Evolutionary conservation across 768 basidiomycete genomes (phyloP).

Genomic region (Mycena galopus): DNA sequence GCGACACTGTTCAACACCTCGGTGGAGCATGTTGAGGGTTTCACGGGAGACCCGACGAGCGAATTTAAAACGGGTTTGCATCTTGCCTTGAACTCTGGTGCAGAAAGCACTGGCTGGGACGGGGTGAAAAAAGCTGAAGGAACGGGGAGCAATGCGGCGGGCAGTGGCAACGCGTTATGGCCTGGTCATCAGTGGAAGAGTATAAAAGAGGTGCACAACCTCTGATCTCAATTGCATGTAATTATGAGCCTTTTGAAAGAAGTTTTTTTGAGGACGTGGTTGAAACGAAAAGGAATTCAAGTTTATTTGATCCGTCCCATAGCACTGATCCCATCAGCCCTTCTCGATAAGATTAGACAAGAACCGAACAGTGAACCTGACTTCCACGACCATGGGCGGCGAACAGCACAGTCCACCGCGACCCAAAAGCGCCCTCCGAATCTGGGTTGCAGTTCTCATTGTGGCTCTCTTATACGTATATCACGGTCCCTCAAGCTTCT

Average conservation of each 20-base stretch:
- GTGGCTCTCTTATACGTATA: not conserved
- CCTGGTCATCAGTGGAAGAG: conserved; percentile 39
- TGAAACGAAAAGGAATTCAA: no score
- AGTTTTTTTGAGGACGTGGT: no score
- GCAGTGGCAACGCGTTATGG: conserved; percentile 38
- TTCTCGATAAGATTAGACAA: not conserved
- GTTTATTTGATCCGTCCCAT: no score
- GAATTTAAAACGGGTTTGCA: conserved; percentile 18
- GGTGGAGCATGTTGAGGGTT: conserved; percentile 29
- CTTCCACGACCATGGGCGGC: not conserved
- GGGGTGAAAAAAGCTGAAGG: conserved; percentile 4
- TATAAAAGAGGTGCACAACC: conserved; percentile 33
- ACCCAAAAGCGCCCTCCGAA: conserved; percentile 17
- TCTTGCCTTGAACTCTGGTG: conserved; percentile 17
- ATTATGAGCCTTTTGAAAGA: no score
- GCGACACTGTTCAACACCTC: conserved; percentile 40
- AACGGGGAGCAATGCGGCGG: conserved; percentile 34
- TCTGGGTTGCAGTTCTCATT: conserved; percentile 45
- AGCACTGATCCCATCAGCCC: not conserved
- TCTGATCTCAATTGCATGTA: conserved; percentile 6
- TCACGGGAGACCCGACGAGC: conserved; percentile 12
- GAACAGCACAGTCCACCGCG: conserved; percentile 39
- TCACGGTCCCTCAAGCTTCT: not conserved
- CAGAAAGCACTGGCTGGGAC: conserved; percentile 37
- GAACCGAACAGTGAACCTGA: not conserved